Base-by-base conservation (phyloP, 176 grass and related monocot species). In the Bothriochloa decipiens region DNA sequence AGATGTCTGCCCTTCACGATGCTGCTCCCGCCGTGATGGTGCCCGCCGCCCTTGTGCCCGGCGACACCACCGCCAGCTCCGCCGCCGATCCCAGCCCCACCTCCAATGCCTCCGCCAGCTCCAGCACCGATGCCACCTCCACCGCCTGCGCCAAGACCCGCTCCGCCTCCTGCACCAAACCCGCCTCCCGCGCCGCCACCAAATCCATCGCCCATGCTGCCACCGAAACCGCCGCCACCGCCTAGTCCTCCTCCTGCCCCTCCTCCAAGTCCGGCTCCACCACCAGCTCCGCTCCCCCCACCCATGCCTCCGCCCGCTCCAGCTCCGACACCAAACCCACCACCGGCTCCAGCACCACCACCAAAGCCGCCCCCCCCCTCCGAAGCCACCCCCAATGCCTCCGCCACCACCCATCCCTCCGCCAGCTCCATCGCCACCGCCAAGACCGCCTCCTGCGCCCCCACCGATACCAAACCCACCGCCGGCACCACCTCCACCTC, bases 331-430 rank as follows among this genome's bases (percentile, higher is more conserved):
- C 36, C 58, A 0, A 73, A 70, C 7, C 88, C 88, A 3, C 72
- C 76, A 5, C 79, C 80, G 1, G 0, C 26, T 16, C 91, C 86
- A 0, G 23, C 61, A 0, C 81, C 76, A 4, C 85, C 76, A 15
- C 74, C 86, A 13, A 79, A 36, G 40, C 82, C 88, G 1, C 77
- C 78, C 3, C 85, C 85, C 82, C 0, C 2, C 58, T 16, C 71
- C 65, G 7, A 57, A 25, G 43, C 40, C 45, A 4, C 64, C 65
- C 27, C 52, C 83, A 13, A 14, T 22, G 1, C 65, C 80, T 4
- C 49, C 91, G 13, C 88, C 83, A 1, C 66, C 7, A 0, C 86
- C 82, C 1, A 43, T 26, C 1, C 75, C 91, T 3, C 39, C 63
- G 17, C 85, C 42, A 0, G 2, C n/a, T 55, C 52, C 52, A 22